These are phyloP conservation scores for Coprinopsis strossmayeri DNA, from an alignment of 768 basidiomycete genomes.

Conservation along the genomic window DNA sequence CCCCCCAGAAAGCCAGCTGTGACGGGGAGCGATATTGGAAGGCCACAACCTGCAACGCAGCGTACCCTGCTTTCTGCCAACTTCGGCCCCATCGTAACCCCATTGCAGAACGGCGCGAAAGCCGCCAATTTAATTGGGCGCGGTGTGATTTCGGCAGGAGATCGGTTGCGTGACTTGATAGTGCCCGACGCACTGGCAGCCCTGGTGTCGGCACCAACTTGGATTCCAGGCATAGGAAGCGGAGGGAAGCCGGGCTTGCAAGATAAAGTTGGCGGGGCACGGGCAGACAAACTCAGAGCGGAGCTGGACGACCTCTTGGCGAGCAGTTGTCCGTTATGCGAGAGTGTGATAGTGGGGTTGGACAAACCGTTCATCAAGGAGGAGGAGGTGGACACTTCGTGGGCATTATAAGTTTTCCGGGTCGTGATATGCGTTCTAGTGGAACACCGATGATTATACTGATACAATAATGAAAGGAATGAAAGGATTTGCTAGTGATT, in stretches of 20 bases:
- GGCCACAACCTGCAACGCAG: conserved; percentile 42
- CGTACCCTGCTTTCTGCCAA: conserved; percentile 73
- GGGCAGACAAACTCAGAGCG: conserved; percentile 63
- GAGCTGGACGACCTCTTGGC: conserved; percentile 90
- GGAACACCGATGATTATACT: conserved; percentile 8
- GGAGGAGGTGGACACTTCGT: conserved; percentile 73
- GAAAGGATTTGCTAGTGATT: conserved; percentile 46
- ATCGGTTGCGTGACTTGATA: conserved; percentile 85
- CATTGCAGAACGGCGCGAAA: conserved; percentile 57
- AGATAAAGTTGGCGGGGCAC: conserved; percentile 50
- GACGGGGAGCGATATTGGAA: conserved; percentile 27
- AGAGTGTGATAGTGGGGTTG: conserved; percentile 77
- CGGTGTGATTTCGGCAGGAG: conserved; percentile 83
- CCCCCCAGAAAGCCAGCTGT: conserved; percentile 17
- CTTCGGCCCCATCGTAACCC: conserved; percentile 46
- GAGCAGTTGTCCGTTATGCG: conserved; percentile 89
- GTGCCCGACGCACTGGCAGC: conserved; percentile 89
- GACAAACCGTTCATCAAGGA: conserved; percentile 82
- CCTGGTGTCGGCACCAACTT: conserved; percentile 68
- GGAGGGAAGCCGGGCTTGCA: conserved; percentile 41
- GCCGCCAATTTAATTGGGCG: conserved; percentile 66
- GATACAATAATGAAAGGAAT: conserved; percentile 11
- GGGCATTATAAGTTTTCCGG: conserved; percentile 71
- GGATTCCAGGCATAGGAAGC: conserved; percentile 67
- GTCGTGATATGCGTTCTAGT: too few relatives aligned